These are phyloP conservation scores for Ceratocystiopsis sp. DNA, from an alignment of 2,329 filamentous ascomycete species.

Conservation along the genomic window DNA sequence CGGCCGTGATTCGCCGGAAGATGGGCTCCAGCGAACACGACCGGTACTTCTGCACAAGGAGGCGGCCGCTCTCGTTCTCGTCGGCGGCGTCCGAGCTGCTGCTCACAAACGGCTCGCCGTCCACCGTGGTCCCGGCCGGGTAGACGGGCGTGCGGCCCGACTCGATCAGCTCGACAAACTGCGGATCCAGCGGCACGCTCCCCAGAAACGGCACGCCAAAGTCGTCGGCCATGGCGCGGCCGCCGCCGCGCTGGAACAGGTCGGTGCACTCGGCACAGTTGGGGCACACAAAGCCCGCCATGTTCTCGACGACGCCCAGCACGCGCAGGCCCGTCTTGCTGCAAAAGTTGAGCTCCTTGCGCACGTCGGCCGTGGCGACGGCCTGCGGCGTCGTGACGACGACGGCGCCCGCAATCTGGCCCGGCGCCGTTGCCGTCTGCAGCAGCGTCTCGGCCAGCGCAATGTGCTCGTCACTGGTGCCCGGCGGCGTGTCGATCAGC, in stretches of 20 bases:
- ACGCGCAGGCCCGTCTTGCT: constrained; percentile 63
- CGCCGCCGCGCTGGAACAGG: constrained; percentile 83
- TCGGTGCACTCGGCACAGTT: constrained; percentile 76
- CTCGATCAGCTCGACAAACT: constrained; percentile 78
- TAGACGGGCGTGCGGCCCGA: constrained; percentile 49
- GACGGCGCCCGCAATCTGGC: constrained; percentile 70
- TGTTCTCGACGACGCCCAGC: constrained; percentile 89
- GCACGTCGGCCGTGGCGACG: constrained; percentile 80
- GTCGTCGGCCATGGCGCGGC: constrained; percentile 73
- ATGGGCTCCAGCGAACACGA: constrained; percentile 53
- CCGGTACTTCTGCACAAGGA: constrained; percentile 58
- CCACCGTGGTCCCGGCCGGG: constrained; percentile 47
- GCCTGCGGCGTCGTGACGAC: constrained; percentile 95
- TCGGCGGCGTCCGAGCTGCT: background rate
- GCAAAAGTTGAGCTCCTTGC: constrained; percentile 91
- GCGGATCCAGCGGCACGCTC: constrained; percentile 78
- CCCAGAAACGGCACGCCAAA: constrained; percentile 74
- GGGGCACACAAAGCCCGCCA: constrained; percentile 80
- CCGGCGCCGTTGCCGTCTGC: constrained; percentile 34
- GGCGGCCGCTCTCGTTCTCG: constrained; percentile 19
- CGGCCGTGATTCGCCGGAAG: constrained; percentile 46
- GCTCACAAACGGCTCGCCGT: constrained; percentile 35
- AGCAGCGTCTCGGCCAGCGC: constrained; percentile 78
- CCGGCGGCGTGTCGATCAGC: constrained; percentile 88
- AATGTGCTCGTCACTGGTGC: constrained; percentile 94